Base-by-base conservation (phyloP, 495 filamentous ascomycete species). In the Talaromyces ruber region DNA sequence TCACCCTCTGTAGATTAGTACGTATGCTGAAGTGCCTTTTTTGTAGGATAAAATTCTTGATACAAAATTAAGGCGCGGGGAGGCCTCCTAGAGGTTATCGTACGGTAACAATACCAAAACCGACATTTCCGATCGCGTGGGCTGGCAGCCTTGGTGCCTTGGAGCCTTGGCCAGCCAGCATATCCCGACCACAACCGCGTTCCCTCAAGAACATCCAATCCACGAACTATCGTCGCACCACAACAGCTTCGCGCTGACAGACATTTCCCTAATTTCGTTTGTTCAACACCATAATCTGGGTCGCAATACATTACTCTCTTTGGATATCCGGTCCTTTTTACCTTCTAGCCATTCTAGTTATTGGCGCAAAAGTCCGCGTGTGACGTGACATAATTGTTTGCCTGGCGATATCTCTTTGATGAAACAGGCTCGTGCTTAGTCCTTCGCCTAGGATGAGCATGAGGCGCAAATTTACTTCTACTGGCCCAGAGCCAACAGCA, bases 381-480 rank as follows among this genome's bases (percentile, higher is more conserved):
- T 47, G 43, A 47, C 43, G 43, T 47, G 43, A 47, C 43, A 22
- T 47, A 47, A 47, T n/a, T 6, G 34, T 39, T 47, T 47, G 16
- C 43, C 18, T 39, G 34, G 18, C 16, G 43, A n/a, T 21, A 21
- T 39, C 16, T 47, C 43, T 47, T 47, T 47, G 43, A 47, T 47
- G 51, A 54, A 26, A 52, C 47, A 55, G 34, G 54, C 54, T 34
- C 54, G 22, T 57, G 39, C 43, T 51, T 60, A 21, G 8, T 51
- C 45, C 32, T 56, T 28, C 7, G 28, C 37, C 28, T 25, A 60
- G 32, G 26, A 90, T 90, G 87, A 86, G 85, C 61, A 80, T 81
- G 62, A 92, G 90, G 79, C 83, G 88, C 59, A 89, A 88, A 70
- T 81, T 80, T 25, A 65, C 76, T 22, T 68, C 66, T 47, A 70